Conservation (phyloP, 768 basidiomycete species). For the Xerocomus brunneocitrinus region DNA sequence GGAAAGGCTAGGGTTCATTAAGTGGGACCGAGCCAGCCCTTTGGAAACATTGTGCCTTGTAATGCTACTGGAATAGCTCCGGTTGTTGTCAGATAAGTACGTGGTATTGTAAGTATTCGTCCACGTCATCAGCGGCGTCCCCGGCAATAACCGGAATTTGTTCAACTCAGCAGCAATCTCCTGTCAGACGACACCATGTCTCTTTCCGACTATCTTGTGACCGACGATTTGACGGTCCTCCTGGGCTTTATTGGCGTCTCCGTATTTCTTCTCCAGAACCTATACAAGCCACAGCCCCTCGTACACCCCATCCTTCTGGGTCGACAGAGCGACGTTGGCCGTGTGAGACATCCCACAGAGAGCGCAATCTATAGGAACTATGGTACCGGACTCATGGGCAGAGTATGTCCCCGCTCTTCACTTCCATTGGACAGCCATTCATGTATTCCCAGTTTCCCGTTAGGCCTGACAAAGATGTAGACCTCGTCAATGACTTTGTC, state of each 20-base stretch:
- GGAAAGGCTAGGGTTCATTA: too few species aligned
- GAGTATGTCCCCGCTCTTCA: constrained; percentile 49
- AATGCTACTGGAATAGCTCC: too few species aligned
- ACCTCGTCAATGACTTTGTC: constrained; percentile 62
- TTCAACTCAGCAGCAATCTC: background rate
- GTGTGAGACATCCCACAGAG: constrained; percentile 75
- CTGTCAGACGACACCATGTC: constrained; percentile 29
- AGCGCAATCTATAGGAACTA: constrained; percentile 91
- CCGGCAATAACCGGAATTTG: constrained; percentile 4
- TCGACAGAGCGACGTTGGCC: constrained; percentile 83
- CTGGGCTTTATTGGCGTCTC: constrained; percentile 72
- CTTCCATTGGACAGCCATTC: constrained; percentile 4
- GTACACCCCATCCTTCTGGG: constrained; percentile 94
- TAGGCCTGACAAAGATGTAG: constrained; percentile 67
- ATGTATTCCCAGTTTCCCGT: constrained; percentile 55
- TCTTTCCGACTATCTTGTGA: constrained; percentile 57
- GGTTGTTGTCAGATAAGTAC: too few species aligned
- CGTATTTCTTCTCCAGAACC: constrained; percentile 69
- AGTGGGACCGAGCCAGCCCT: too few species aligned
- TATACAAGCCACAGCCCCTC: constrained; percentile 78
- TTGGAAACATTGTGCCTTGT: too few species aligned
- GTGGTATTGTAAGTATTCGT: too few species aligned
- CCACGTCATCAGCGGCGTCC: too few species aligned
- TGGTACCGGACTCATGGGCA: constrained; percentile 76
- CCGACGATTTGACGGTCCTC: constrained; percentile 76